phyloP scores from a whole-genome alignment of 2,329 filamentous ascomycete species.

The Trichophaea hybrida region DNA sequence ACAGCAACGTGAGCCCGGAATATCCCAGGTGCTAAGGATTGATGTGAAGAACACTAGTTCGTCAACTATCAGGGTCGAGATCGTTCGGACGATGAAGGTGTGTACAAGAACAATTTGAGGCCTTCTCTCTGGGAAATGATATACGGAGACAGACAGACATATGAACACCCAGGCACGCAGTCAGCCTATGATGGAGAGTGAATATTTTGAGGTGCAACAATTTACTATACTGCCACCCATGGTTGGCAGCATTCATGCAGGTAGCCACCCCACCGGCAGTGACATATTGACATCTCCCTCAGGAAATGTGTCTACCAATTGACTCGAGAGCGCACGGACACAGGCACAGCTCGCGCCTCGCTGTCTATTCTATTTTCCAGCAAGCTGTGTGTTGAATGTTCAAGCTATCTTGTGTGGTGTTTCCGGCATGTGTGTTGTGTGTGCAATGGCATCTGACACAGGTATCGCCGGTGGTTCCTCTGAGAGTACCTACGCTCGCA shows the following conservation, averaged over 20 bases:
- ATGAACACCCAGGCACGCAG: not conserved
- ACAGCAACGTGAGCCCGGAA: not conserved
- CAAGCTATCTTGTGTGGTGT: not conserved
- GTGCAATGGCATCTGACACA: not conserved
- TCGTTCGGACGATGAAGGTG: not conserved
- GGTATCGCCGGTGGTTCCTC: not conserved
- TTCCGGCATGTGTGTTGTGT: not conserved
- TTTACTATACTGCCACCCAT: not conserved
- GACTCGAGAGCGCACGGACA: not conserved
- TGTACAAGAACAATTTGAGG: slow-evolving; percentile 1
- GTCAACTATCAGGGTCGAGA: slow-evolving; percentile 1
- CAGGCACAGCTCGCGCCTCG: not conserved
- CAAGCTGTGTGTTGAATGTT: not conserved
- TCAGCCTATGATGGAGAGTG: not conserved
- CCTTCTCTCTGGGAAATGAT: slow-evolving; percentile 1
- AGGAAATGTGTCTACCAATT: not conserved
- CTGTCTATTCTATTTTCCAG: not conserved
- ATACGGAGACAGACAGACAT: not conserved
- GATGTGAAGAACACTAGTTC: not conserved
- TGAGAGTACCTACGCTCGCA: not conserved
- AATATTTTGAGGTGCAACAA: not conserved
- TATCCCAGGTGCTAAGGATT: not conserved
- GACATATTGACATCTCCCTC: slow-evolving; percentile 4
- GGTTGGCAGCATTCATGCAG: slow-evolving; percentile 4
- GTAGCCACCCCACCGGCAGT: not conserved